phyloP scores from a whole-genome alignment of 768 basidiomycete species.

The Suillus spraguei region DNA sequence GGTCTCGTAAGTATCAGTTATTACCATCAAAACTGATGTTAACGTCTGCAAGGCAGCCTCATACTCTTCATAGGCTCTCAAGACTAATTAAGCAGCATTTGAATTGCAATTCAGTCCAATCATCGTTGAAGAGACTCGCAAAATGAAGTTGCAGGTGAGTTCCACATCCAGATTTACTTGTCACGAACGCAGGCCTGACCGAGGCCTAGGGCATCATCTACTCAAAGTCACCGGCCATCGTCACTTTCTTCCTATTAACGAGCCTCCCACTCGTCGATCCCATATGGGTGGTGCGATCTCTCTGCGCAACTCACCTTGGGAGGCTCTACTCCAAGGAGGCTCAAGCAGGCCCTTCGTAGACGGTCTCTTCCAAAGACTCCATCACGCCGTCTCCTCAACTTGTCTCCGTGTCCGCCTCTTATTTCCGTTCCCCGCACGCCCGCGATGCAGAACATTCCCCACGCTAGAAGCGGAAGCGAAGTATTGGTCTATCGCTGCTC shows the following conservation, averaged over 20 bases:
- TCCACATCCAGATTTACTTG: not conserved
- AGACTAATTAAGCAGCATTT: not conserved
- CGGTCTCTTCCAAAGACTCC: slow-evolving; percentile 16
- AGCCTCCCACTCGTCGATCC: slow-evolving; percentile 14
- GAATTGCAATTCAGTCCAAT: not conserved
- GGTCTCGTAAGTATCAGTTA: not conserved
- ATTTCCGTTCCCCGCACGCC: slow-evolving; percentile 15
- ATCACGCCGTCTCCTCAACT: slow-evolving; percentile 18
- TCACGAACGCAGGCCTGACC: not conserved
- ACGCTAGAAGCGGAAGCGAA: slow-evolving; percentile 27
- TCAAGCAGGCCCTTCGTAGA: slow-evolving; percentile 1
- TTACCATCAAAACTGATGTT: slow-evolving; percentile 1
- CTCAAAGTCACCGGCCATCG: slow-evolving; percentile 8
- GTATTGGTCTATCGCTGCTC: slow-evolving; percentile 35
- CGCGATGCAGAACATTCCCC: slow-evolving; percentile 23
- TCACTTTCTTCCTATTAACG: slow-evolving; percentile 17
- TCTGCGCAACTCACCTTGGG: slow-evolving; percentile 13
- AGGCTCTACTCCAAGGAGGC: slow-evolving; percentile 7
- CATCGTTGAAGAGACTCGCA: not conserved
- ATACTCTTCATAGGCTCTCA: slow-evolving; percentile 2
- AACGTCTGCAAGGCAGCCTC: not conserved
- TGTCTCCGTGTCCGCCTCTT: slow-evolving; percentile 20
- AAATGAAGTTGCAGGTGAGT: slow-evolving; percentile 6
- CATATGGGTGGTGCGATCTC: slow-evolving; percentile 10
- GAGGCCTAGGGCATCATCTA: not conserved